Evolutionary conservation across 805 yeast species (phyloP), one percentile per base, ranked within the genome.

Genomic region (Tetrapisispora arboricola): DNA sequence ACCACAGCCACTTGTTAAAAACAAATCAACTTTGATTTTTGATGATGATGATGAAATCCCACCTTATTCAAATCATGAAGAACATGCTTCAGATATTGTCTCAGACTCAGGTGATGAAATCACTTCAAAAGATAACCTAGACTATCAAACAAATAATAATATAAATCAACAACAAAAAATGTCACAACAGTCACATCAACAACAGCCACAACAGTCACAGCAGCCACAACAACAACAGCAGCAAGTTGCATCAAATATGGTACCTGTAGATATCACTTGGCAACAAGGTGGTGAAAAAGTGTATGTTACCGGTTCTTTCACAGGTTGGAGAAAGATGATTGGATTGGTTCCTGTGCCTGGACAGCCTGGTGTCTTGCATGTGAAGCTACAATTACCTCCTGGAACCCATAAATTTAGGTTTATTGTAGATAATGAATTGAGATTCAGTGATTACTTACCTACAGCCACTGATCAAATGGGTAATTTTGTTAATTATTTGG

Each of bases 321-420:
- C 98, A 0, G 96, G 95, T 3, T 92, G 98, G 97, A 71, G 96
- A 50, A 90, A 88, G 63, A 90, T 92, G 97, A 88, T 90, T 55
- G 94, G 94, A 30, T 67, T 92, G 52, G 72, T 72, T 24, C 64
- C 66, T 9, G 63, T 62, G 12, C 50, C 58, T 6, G 57, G 54
- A 24, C 60, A 58, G 24, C 63, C 61, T 5, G 60, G 59, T 10
- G 29, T 56, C 2, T 80, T 80, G 52, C 68, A 76, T 34, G 81
- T 85, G 20, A 80, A 83, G 39, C 67, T 85, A 38, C 84, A 84
- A 31, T 64, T 85, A 36, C 95, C 95, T 0, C 78, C 83, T 6
- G 96, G 96, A 9, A 88, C 95, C 0, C 96, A 88, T 62, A 70
- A 96, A 48, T 84, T 90, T 63, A 76, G 95, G 55, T 88, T 88